These are phyloP conservation scores for Zymoseptoria ardabiliae DNA, from an alignment of 2,329 filamentous ascomycete species.

Conservation along the genomic window DNA sequence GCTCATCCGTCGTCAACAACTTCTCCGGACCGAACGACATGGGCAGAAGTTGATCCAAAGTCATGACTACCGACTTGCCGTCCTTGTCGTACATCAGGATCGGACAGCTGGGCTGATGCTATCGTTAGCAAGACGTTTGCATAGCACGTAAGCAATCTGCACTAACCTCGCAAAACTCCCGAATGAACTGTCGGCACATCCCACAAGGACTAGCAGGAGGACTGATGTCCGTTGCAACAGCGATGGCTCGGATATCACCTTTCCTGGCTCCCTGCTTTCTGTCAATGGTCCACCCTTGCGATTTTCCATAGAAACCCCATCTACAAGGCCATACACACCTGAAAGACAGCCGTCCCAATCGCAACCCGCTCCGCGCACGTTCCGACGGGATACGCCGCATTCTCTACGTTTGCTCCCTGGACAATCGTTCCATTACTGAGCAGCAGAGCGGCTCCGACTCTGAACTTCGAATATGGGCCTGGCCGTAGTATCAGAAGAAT, in stretches of 20 bases:
- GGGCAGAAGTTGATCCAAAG: conserved; percentile 54
- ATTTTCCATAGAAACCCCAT: too few species aligned
- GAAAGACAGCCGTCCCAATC: conserved; percentile 67
- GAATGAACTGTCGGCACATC: conserved; percentile 81
- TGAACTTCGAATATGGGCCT: conserved; percentile 85
- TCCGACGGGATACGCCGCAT: conserved; percentile 87
- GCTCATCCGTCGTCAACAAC: conserved; percentile 29
- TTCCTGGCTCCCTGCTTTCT: conserved; percentile 30
- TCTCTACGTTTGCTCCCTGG: conserved; percentile 81
- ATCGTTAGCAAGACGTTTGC: conserved; percentile 2
- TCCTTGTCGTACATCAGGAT: conserved; percentile 91
- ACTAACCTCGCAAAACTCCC: conserved; percentile 40
- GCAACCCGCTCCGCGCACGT: conserved; percentile 93
- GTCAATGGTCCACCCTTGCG: background rate
- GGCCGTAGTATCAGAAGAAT: background rate
- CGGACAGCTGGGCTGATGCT: conserved; percentile 46
- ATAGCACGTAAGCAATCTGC: background rate
- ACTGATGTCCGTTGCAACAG: conserved; percentile 68
- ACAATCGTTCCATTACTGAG: conserved; percentile 46
- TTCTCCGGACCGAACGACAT: conserved; percentile 49
- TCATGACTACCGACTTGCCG: conserved; percentile 62
- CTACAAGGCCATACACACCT: conserved; percentile 21
- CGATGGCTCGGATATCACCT: conserved; percentile 65
- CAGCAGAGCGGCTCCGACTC: conserved; percentile 77
- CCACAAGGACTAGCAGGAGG: conserved; percentile 62